Conservation (phyloP, 148 eudicot genomes). For the Polygonum maritimum region DNA sequence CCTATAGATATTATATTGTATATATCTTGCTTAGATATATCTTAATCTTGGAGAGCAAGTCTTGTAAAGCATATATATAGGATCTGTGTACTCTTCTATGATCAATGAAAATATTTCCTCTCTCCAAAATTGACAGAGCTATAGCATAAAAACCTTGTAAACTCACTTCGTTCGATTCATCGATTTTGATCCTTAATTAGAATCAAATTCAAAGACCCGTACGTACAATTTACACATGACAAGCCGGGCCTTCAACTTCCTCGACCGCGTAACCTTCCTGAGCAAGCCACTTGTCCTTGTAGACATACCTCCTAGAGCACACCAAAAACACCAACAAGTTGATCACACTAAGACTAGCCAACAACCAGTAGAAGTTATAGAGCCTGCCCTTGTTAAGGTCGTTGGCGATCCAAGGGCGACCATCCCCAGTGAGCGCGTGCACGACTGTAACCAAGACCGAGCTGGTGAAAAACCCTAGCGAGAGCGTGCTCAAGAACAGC, state of each 20-base stretch:
- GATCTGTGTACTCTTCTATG: too few species aligned
- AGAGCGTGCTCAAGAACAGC: conserved; percentile 68
- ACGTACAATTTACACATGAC: conserved; percentile 23
- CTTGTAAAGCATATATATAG: too few species aligned
- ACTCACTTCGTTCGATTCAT: too few species aligned
- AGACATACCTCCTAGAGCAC: conserved; percentile 54
- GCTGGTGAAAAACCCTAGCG: conserved; percentile 75
- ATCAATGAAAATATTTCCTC: too few species aligned
- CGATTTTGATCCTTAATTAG: too few species aligned
- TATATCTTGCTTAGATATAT: too few species aligned
- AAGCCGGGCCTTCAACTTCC: conserved; percentile 19
- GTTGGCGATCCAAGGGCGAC: conserved; percentile 74
- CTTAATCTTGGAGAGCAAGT: too few species aligned
- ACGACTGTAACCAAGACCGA: conserved; percentile 58
- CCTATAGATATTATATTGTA: too few species aligned
- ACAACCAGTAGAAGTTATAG: conserved; percentile 70
- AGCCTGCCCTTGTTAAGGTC: conserved; percentile 77
- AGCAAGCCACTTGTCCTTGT: conserved; percentile 67
- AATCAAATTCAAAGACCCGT: too few species aligned
- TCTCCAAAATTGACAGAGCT: too few species aligned
- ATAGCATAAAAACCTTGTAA: too few species aligned
- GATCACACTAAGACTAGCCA: conserved; percentile 39
- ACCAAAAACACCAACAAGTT: conserved; percentile 48
- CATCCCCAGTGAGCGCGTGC: conserved; percentile 36
- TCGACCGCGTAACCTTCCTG: conserved; percentile 48